Percentiles rank a stretch among this genome's conserved stretches.
These are phyloP conservation scores for Annona cherimola DNA, from an alignment of 164 flowering plant genomes.

Conservation along the genomic window DNA sequence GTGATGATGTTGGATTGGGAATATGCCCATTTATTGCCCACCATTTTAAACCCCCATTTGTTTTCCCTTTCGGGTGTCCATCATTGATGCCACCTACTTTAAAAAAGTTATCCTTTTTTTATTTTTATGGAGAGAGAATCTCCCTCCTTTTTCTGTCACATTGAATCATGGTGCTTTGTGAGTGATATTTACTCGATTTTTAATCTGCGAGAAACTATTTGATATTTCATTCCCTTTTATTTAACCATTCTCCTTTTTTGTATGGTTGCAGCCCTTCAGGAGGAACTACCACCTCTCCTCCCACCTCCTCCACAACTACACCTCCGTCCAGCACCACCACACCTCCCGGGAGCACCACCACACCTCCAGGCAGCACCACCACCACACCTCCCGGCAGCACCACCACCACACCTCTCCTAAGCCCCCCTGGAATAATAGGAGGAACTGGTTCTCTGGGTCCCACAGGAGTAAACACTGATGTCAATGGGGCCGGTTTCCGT, in stretches of 20 bases:
- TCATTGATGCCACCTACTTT: not conserved
- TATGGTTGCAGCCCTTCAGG: slow-evolving; percentile 26
- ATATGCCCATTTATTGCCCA: not conserved
- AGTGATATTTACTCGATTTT: not conserved
- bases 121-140: not conserved
- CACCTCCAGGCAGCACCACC: slow-evolving; percentile 17
- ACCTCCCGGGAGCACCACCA: slow-evolving; percentile 5
- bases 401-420: not conserved
- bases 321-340: slow-evolving; percentile 1
- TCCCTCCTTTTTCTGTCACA: not conserved
- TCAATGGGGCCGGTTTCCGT: slow-evolving; percentile 14
- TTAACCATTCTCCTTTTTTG: not conserved
- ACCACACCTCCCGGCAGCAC: slow-evolving; percentile 3
- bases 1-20: not conserved
- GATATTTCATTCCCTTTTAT: not conserved
- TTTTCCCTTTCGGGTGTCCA: not conserved
- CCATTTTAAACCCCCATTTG: not conserved
- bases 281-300: slow-evolving; percentile 8
- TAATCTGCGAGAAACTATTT: not conserved
- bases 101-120: not conserved
- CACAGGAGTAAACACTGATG: not conserved
- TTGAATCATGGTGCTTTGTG: not conserved
- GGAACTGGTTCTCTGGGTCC: slow-evolving; percentile 18
- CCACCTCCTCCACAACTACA: not conserved
- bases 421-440: slow-evolving; percentile 16